Base-by-base conservation (phyloP, 2,329 filamentous ascomycete genomes). In the Xylaria sp. region DNA sequence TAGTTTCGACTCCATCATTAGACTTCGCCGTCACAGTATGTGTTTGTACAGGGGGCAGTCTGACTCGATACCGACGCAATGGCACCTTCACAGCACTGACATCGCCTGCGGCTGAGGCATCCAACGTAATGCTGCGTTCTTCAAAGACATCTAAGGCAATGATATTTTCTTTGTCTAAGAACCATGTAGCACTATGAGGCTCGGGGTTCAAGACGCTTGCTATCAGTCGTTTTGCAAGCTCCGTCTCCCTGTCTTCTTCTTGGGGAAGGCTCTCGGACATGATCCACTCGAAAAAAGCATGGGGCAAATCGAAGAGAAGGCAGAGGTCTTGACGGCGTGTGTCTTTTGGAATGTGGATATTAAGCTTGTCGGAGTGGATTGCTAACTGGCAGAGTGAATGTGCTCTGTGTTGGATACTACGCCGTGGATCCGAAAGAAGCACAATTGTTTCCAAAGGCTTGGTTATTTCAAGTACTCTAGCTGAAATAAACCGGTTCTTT, bases 281-380 rank as follows among this genome's bases (percentile, higher is more conserved):
- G 23, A 52, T 12, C 49, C 49, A 52, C 49, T 52, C 49, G 15
- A 52, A 52, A 3, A 52, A 52, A 15, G 49, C 23, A 31, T 52
- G 23, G 7, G 49, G 49, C 23, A 52, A 31, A 15, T 52, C 23
- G 6, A 31, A 52, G 13, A 52, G 49, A 31, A 52, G 31, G 49
- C 49, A 52, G 8, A 52, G 49, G 23, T 52, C 49, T 52, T 52
- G 49, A 31, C 49, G 49, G 23, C 23, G 12, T 15, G 23, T 13
- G 13, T 52, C 49, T 15, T 52, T 31, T 7, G 49, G 49, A 52
- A 52, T 20, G 49, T 52, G 15, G 23, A 52, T 18, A 31, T 52
- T 52, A 15, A 31, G 23, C 9, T 13, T 31, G 9, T 52, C 23
- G 23, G 25, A 13, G 49, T 25, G 1, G 5, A 31, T 31, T 15